phyloP scores from a whole-genome alignment of 805 yeast species.

The Saccharomycopsis sp. region DNA sequence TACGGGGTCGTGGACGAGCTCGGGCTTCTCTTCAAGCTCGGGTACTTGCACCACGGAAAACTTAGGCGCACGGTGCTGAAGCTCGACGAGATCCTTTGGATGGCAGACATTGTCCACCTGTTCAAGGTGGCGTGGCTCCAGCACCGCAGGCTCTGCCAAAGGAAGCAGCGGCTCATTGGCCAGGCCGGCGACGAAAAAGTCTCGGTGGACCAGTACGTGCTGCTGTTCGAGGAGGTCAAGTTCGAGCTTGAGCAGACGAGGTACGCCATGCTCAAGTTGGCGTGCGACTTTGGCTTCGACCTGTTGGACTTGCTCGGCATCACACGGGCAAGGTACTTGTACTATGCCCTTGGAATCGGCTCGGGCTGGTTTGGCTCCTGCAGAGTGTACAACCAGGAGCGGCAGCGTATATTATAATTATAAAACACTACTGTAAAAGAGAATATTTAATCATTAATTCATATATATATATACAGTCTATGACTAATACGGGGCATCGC shows the following conservation, averaged over 20 bases:
- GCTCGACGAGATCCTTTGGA: slow-evolving; percentile 19
- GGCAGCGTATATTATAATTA: no score
- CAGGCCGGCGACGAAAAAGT: slow-evolving; percentile 4
- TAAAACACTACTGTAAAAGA: no score
- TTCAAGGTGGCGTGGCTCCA: slow-evolving; percentile 5
- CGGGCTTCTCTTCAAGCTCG: slow-evolving; percentile 18
- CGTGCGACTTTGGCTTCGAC: slow-evolving; percentile 20
- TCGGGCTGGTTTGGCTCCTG: slow-evolving; percentile 16
- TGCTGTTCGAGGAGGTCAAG: slow-evolving; percentile 2
- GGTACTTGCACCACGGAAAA: slow-evolving; percentile 4
- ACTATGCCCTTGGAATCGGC: slow-evolving; percentile 12
- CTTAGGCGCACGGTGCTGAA: slow-evolving; percentile 8
- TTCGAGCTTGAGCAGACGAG: slow-evolving; percentile 1
- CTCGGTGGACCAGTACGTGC: slow-evolving; percentile 4
- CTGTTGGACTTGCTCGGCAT: slow-evolving; percentile 16
- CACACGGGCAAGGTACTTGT: slow-evolving; percentile 5
- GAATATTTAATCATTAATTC: no score
- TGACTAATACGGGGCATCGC: no score
- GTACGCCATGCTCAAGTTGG: slow-evolving; percentile 6
- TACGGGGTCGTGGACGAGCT: slow-evolving; percentile 21
- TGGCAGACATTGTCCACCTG: slow-evolving; percentile 17
- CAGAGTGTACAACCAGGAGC: slow-evolving; percentile 12
- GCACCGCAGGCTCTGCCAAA: not conserved
- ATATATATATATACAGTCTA: no score
- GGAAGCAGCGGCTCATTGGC: not conserved